Evolutionary conservation across 805 yeast species (phyloP), one percentile per base, ranked within the genome.

Genomic region (Candida broadrunensis): DNA sequence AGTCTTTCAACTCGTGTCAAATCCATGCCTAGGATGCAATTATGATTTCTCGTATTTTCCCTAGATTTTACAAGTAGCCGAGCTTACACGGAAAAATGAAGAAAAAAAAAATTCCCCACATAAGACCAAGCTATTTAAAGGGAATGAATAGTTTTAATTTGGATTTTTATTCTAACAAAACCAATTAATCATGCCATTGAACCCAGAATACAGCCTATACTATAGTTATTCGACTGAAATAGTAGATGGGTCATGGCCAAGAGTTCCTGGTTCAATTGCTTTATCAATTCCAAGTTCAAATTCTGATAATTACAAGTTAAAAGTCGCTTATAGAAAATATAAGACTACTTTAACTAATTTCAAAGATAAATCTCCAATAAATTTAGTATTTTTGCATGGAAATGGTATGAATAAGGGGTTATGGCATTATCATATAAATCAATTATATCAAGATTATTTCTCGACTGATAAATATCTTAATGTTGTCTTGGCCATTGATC

Each of bases 381-480:
- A 81, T 50, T 49, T 83, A 26, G 52, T 81, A 7, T 81, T 83
- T 52, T 49, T 71, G 23, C 88, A 82, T 56, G 83, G 82, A 2
- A 74, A 80, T 8, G 85, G 89, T 1, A 78, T 82, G 83, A 75
- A 73, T 50, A 83, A 82, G 51, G 71, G 74, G 24, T 51, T 81
- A 3, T 86, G 89, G 89, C 69, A 69, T 23, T 77, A 76, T 49
- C 75, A 78, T 53, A 69, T 80, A 35, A 62, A 67, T 24, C 61
- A 63, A 48, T 48, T 78, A 19, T 77, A 36, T 21, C 18, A 17
- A 5, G 27, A 24, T 16, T 39, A 35, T 35, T 36, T 38, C 3
- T 32, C 33, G 9, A 35, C 44, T 5, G 36, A 40, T 19, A 23
- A 34, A 16, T 42, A 41, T n/a, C 37, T 46, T 16, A 47, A 46